phyloP scores from a whole-genome alignment of 1,284 basidiomycete species.

The Sphagnurus paluster region DNA sequence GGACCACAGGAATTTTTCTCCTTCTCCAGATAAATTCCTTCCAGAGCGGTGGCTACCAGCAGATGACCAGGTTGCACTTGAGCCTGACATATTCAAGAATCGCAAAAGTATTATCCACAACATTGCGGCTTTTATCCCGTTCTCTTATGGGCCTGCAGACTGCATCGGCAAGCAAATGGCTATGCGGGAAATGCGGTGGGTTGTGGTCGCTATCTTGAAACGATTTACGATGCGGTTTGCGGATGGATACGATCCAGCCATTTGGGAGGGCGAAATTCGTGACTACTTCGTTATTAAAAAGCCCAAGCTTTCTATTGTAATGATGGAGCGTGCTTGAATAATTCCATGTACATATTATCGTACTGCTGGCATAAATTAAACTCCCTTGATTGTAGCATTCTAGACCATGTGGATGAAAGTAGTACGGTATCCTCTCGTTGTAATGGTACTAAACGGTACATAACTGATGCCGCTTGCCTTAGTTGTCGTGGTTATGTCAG shows the following conservation, averaged over 20 bases:
- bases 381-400: no score
- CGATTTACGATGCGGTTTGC: conserved; percentile 23
- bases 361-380: no score
- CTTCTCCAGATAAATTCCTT: conserved; percentile 39
- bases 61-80: conserved; percentile 10
- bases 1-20: conserved; percentile 40
- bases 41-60: conserved; percentile 41
- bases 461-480: no score
- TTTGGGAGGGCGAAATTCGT: conserved; percentile 22
- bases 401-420: no score
- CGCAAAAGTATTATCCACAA: conserved; percentile 16
- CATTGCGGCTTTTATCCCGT: conserved; percentile 29
- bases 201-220: conserved; percentile 23
- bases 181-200: conserved; percentile 26
- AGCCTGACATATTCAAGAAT: conserved; percentile 11
- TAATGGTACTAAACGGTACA: no score
- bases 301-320: conserved; percentile 18
- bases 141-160: conserved; percentile 30
- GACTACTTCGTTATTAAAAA: conserved; percentile 22
- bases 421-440: no score
- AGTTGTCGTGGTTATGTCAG: conserved; percentile 16
- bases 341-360: no score
- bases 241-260: conserved; percentile 16
- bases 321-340: no score
- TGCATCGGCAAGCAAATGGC: conserved; percentile 32